phyloP scores from a whole-genome alignment of 2,329 filamentous ascomycete genomes.

The Coniochaeta prunicola region DNA sequence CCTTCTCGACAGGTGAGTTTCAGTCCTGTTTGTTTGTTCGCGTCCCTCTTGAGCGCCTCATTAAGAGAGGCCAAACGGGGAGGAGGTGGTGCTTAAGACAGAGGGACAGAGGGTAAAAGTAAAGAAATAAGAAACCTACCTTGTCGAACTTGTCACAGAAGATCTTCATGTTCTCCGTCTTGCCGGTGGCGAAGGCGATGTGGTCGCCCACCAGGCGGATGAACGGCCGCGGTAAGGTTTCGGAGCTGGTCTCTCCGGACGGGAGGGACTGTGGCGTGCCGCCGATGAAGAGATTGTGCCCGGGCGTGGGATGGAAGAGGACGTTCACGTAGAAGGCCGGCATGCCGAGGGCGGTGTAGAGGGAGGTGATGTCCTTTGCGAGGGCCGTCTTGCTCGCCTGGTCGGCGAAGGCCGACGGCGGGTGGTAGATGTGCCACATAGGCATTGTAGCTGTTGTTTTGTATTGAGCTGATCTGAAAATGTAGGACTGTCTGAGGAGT shows the following conservation, averaged over 20 bases:
- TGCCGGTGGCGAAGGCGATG: slow-evolving; percentile 5
- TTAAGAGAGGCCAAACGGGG: no score
- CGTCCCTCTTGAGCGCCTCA: no score
- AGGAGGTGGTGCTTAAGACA: no score
- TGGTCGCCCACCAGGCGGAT: slow-evolving; percentile 11
- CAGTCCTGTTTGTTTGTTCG: no score
- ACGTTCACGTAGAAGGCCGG: slow-evolving; percentile 13
- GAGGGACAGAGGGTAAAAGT: neutral
- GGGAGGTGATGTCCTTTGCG: slow-evolving; percentile 7
- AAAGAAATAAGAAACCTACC: no score
- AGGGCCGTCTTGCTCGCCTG: slow-evolving; percentile 8
- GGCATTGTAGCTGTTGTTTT: slow-evolving; percentile 8
- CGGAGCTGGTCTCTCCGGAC: neutral
- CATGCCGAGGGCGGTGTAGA: slow-evolving; percentile 9
- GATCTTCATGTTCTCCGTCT: neutral
- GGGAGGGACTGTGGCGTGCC: slow-evolving; percentile 1
- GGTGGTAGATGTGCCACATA: slow-evolving; percentile 14
- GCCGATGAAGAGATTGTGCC: slow-evolving; percentile 9
- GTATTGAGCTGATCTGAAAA: neutral
- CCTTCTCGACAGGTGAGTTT: neutral
- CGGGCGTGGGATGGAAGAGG: slow-evolving; percentile 8
- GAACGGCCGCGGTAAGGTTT: slow-evolving; percentile 8
- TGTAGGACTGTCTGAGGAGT: neutral
- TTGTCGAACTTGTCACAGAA: neutral
- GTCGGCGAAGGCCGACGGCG: slow-evolving; percentile 9